Base-by-base conservation (phyloP, 441 rosid species). In the Syzygium syzygioides region DNA sequence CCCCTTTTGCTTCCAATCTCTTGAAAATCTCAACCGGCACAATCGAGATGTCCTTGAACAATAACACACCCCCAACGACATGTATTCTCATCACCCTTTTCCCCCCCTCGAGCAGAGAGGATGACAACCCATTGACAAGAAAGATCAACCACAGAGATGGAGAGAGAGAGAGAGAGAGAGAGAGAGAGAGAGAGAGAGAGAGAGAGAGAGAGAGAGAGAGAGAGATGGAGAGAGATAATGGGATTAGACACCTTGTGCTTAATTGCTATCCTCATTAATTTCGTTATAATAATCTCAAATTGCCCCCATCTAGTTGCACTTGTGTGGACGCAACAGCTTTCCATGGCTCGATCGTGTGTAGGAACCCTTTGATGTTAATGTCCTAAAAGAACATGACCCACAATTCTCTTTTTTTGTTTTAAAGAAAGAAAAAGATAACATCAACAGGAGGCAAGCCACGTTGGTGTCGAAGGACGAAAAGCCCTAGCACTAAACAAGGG, bases 91-190 rank as follows among this genome's bases (percentile, higher is more conserved):
- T 91, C 91, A 62, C 88, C 90, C 88, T 89, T 94, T 92, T 86
- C 9, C 64, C 45, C 48, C n/a, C 53, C 86, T 91, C 91, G 89
- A 57, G 92, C 59, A n/a, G 79, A 90, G 90, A 91, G 85, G 89
- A 91, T 91, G 94, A 93, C 95, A 94, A 90, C 93, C 92, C 85
- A 90, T 93, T 92, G 94, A 93, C 93, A 92, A 89, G 96, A 94
- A 94, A 94, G 89, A 91, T 90, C 94, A 93, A 94, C 95, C 50
- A 91, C 92, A 76, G 83, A 71, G 64, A 54, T 17, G 15, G 55
- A 54, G 55, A 54, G 55, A 54, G 55, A 14, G 6, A 14, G 62
- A 57, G 62, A 53, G 55, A 14, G 18, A 53, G 37, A 53, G 37
- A 62, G 9, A 62, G 71, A 62, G 66, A 59, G 30, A 59, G 66